Conservation (phyloP, 495 filamentous ascomycete genomes). For the Aspergillus diversus region DNA sequence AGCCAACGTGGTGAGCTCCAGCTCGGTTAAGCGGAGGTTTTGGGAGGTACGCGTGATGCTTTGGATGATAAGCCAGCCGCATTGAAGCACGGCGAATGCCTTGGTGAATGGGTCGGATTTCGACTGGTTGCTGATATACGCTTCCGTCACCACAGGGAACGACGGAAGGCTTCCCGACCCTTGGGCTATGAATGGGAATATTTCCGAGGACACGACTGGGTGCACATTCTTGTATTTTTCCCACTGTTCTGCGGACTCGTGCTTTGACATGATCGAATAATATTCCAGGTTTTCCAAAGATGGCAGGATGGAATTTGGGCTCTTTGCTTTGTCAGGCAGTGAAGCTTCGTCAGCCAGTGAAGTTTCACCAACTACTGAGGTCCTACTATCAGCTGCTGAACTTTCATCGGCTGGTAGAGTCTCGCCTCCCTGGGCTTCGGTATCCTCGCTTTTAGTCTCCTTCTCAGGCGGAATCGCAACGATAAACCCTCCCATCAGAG, state of each 20-base stretch:
- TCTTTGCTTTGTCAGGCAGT: neutral
- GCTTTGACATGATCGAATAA: neutral
- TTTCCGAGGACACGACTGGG: neutral
- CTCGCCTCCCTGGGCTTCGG: neutral
- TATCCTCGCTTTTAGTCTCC: neutral
- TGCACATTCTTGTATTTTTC: neutral
- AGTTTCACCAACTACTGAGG: too few species aligned
- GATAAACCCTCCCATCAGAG: constrained; percentile 6
- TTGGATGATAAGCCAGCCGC: neutral
- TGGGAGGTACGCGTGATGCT: neutral
- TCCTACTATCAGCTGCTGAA: too few species aligned
- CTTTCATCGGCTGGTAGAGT: neutral
- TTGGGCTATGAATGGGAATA: neutral
- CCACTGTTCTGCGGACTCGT: neutral
- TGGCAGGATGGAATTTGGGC: neutral
- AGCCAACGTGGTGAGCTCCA: constrained; percentile 10
- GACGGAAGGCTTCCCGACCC: neutral
- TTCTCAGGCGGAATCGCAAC: neutral
- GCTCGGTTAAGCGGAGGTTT: neutral
- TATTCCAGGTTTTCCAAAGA: neutral
- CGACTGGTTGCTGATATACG: neutral
- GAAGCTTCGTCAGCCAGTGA: too few species aligned
- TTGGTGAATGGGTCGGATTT: constrained; percentile 6
- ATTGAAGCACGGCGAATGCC: neutral
- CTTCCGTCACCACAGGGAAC: neutral